These are phyloP conservation scores for Fusarium camptoceras DNA, from an alignment of 2,329 filamentous ascomycete species.

Conservation along the genomic window DNA sequence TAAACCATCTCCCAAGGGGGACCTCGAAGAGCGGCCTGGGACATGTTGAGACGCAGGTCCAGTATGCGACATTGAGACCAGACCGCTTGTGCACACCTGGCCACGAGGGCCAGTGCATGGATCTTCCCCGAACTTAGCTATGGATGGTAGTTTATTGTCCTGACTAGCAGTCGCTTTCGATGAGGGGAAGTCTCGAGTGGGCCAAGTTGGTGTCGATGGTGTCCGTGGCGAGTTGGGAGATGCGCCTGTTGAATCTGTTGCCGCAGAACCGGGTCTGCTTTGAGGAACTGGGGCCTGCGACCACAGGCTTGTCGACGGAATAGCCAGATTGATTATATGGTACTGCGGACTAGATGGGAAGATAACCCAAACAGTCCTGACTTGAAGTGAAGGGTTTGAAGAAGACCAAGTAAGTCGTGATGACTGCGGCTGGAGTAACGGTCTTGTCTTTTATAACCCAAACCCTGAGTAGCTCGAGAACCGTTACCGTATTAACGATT, in stretches of 20 bases:
- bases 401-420: conserved; percentile 11
- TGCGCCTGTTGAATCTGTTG: conserved; percentile 50
- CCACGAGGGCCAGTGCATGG: conserved; percentile 69
- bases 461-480: conserved; percentile 16
- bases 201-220: conserved; percentile 51
- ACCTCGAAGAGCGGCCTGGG: conserved; percentile 62
- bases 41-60: conserved; percentile 67
- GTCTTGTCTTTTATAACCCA: conserved; percentile 10
- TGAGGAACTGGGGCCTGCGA: conserved; percentile 50
- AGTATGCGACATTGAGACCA: conserved; percentile 74
- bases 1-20: conserved; percentile 54
- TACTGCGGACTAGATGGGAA: conserved; percentile 50
- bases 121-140: conserved; percentile 51
- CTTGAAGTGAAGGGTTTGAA: conserved; percentile 21
- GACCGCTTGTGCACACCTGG: conserved; percentile 66
- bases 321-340: conserved; percentile 50
- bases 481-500: conserved; percentile 17
- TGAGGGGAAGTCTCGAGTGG: conserved; percentile 37
- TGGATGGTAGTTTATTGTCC: conserved; percentile 36
- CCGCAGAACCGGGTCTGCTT: conserved; percentile 49
- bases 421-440: conserved; percentile 4
- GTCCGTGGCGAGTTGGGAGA: conserved; percentile 53
- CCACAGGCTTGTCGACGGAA: conserved; percentile 50
- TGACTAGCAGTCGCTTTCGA: conserved; percentile 40
- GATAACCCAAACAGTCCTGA: conserved; percentile 53